Evolutionary conservation across 495 filamentous ascomycete species (phyloP).

Genomic region (Xylaria castorea): DNA sequence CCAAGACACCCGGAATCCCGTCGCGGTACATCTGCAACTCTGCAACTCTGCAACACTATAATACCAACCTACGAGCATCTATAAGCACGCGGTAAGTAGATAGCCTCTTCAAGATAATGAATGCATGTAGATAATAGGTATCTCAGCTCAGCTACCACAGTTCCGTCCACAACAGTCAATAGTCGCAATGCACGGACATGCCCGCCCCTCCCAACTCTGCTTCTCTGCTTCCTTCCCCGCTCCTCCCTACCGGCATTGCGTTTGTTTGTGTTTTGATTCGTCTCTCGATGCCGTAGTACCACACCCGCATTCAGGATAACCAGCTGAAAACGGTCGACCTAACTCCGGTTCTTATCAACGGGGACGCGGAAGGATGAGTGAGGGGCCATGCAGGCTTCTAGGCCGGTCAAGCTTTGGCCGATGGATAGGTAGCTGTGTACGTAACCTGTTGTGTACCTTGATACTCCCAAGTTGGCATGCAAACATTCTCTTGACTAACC

Average conservation of each 20-base stretch:
- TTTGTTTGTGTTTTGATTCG: constrained; percentile 7
- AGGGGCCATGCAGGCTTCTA: constrained; percentile 13
- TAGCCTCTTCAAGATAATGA: no score
- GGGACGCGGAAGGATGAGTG: background rate
- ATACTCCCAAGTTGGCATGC: background rate
- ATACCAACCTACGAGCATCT: no score
- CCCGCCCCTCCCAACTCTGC: constrained; percentile 14
- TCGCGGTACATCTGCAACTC: background rate
- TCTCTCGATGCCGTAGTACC: background rate
- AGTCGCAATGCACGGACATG: constrained; percentile 25
- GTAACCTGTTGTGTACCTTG: background rate
- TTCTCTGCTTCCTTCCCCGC: background rate
- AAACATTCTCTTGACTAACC: constrained; percentile 4
- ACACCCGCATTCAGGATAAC: constrained; percentile 15
- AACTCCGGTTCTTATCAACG: constrained; percentile 22
- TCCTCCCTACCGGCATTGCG: background rate
- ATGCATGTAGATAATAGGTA: background rate
- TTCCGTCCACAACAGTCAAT: constrained; percentile 20
- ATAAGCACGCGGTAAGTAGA: no score
- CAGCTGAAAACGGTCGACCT: constrained; percentile 18
- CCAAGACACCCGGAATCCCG: background rate
- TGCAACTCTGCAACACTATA: no score
- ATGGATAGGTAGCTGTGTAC: background rate
- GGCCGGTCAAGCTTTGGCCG: background rate
- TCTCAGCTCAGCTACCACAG: constrained; percentile 12